Percentiles rank a stretch among this genome's conserved stretches.
phyloP scores from a whole-genome alignment of 345 rosid species.

The Mangifera indica region DNA sequence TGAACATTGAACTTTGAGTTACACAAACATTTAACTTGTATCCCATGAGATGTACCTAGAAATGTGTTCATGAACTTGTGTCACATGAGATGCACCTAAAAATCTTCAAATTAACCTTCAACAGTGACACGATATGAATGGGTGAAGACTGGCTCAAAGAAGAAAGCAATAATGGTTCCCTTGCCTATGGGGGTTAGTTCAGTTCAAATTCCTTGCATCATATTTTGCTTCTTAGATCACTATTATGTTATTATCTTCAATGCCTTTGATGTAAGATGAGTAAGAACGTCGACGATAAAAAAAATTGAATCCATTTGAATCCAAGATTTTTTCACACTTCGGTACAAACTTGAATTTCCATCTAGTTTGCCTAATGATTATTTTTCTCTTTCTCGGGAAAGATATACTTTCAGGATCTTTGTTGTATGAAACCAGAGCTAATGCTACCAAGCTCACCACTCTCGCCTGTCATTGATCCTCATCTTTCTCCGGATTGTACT shows the following conservation, averaged over 20 bases:
- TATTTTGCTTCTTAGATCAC: neutral
- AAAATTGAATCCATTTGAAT: neutral
- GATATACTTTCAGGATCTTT: slow-evolving; percentile 81
- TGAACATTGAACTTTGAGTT: no score
- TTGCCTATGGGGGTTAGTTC: slow-evolving; percentile 91
- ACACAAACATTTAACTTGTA: no score
- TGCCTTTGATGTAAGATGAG: neutral
- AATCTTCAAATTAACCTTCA: no score
- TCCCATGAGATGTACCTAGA: no score
- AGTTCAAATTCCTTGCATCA: slow-evolving; percentile 16
- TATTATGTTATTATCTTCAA: neutral
- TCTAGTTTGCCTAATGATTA: slow-evolving; percentile 15
- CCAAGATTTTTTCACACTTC: neutral
- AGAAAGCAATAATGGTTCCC: slow-evolving; percentile 78
- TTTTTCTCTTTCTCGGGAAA: slow-evolving; percentile 27
- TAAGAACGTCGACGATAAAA: no score
- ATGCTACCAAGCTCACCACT: slow-evolving; percentile 56
- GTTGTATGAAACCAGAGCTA: slow-evolving; percentile 65
- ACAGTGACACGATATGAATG: slow-evolving; percentile 90
- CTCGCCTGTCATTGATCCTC: slow-evolving; percentile 81
- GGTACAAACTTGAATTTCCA: neutral
- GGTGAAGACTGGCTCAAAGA: slow-evolving; percentile 70
- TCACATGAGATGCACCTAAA: no score
- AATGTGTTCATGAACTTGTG: no score
- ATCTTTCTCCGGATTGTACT: slow-evolving; percentile 80